These are phyloP conservation scores for Nigrograna mackinnonii DNA, from an alignment of 2,329 filamentous ascomycete genomes.

Conservation along the genomic window DNA sequence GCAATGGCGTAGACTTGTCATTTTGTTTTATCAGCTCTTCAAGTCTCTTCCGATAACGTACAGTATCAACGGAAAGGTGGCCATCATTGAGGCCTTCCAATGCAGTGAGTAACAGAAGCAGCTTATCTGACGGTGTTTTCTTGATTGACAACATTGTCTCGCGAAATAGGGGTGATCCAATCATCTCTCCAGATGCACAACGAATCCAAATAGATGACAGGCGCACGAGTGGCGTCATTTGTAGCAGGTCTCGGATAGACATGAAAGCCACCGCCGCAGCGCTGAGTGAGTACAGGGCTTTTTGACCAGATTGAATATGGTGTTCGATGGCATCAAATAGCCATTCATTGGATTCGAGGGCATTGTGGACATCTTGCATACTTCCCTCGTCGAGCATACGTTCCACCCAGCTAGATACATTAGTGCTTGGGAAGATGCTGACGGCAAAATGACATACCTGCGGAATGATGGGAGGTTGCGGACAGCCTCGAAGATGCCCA, in stretches of 20 bases:
- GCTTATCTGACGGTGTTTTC: slow-evolving; percentile 60
- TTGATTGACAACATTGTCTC: slow-evolving; percentile 62
- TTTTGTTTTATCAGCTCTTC: slow-evolving; percentile 25
- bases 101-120: slow-evolving; percentile 47
- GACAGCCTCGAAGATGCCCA: slow-evolving; percentile 68
- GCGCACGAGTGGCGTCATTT: slow-evolving; percentile 37
- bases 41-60: slow-evolving; percentile 38
- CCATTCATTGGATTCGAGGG: slow-evolving; percentile 64
- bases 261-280: slow-evolving; percentile 37
- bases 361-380: slow-evolving; percentile 49
- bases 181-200: slow-evolving; percentile 61
- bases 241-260: slow-evolving; percentile 41
- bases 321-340: slow-evolving; percentile 52
- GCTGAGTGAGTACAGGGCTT: slow-evolving; percentile 46
- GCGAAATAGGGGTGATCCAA: slow-evolving; percentile 54
- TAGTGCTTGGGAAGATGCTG: slow-evolving; percentile 1
- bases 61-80: slow-evolving; percentile 23
- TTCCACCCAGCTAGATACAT: slow-evolving; percentile 35
- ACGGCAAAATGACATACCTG: slow-evolving; percentile 22
- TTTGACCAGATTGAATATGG: slow-evolving; percentile 38
- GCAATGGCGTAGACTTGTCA: slow-evolving; percentile 51
- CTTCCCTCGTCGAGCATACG: slow-evolving; percentile 41
- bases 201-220: slow-evolving; percentile 62
- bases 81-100: slow-evolving; percentile 23
- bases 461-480: slow-evolving; percentile 73